Evolutionary conservation across 768 basidiomycete species (phyloP).

Genomic region (Myochromella boudieri): DNA sequence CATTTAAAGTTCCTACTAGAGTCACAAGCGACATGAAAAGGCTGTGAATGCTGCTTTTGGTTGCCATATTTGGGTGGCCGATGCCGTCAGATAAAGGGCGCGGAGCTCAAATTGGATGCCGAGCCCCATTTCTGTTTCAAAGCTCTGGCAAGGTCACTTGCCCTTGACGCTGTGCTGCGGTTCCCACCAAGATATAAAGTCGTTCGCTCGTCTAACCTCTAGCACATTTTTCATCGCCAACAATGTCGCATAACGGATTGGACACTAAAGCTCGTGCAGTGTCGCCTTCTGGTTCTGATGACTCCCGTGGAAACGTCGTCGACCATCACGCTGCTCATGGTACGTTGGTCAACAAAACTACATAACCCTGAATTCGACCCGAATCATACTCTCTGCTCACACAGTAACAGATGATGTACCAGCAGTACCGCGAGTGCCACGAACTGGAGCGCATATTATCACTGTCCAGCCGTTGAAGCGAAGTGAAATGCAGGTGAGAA

Average conservation of each 20-base stretch:
- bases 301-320: slow-evolving; percentile 61
- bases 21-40: neutral
- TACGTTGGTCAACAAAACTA: slow-evolving; percentile 32
- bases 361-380: neutral
- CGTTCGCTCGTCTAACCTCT: too few species aligned
- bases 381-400: slow-evolving; percentile 1
- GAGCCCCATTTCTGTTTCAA: neutral
- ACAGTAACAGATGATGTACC: slow-evolving; percentile 66
- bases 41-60: neutral
- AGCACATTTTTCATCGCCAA: slow-evolving; percentile 2
- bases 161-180: too few species aligned
- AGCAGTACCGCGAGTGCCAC: slow-evolving; percentile 30
- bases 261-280: slow-evolving; percentile 57
- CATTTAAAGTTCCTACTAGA: neutral
- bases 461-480: slow-evolving; percentile 83
- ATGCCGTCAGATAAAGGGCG: neutral
- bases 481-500: slow-evolving; percentile 79
- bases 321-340: slow-evolving; percentile 71
- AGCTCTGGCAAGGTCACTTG: neutral
- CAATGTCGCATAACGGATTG: slow-evolving; percentile 26
- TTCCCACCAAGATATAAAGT: too few species aligned
- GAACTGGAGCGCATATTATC: slow-evolving; percentile 49
- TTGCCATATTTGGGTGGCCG: neutral
- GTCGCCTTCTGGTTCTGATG: slow-evolving; percentile 36
- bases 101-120: neutral